phyloP scores from a whole-genome alignment of 140 eudicot genomes.

The Artemisia princeps region DNA sequence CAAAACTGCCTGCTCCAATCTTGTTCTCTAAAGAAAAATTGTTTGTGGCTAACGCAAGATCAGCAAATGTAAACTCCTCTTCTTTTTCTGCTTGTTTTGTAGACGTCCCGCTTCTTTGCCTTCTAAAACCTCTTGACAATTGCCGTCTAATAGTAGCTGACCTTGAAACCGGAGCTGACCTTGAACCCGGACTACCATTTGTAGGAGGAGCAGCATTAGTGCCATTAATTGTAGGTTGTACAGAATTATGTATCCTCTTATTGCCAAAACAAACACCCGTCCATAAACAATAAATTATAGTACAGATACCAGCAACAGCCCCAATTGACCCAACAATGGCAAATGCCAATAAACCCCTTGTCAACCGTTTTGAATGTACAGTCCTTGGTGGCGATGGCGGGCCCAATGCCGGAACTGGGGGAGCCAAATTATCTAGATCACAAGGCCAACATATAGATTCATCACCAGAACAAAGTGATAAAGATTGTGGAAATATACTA shows the following conservation, averaged over 20 bases:
- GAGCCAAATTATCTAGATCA: conserved; percentile 14
- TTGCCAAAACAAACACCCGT: conserved; percentile 37
- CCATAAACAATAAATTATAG: conserved; percentile 39
- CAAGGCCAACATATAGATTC: conserved; percentile 44
- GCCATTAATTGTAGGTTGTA: conserved; percentile 32
- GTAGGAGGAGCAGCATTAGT: conserved; percentile 18
- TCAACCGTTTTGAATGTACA: conserved; percentile 24
- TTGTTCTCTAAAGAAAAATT: conserved; percentile 37
- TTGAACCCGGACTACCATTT: conserved; percentile 27
- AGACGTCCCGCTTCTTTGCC: conserved; percentile 54
- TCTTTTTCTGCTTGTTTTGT: conserved; percentile 43
- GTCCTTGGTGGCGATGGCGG: conserved; percentile 28
- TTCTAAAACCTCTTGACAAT: conserved; percentile 34
- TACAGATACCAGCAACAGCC: conserved; percentile 40
- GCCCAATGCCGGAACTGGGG: conserved; percentile 20
- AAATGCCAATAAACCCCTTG: conserved; percentile 32
- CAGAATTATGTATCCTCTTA: conserved; percentile 42
- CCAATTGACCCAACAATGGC: conserved; percentile 49
- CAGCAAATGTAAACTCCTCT: conserved; percentile 40
- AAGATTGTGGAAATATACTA: conserved; percentile 43
- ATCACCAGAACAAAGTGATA: conserved; percentile 40
- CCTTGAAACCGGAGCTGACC: conserved; percentile 35
- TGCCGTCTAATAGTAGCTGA: conserved; percentile 37
- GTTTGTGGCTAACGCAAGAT: conserved; percentile 43
- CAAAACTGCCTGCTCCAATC: conserved; percentile 59